Conservation (phyloP, 1,139 yeast species). For the Geotrichum siamense region DNA sequence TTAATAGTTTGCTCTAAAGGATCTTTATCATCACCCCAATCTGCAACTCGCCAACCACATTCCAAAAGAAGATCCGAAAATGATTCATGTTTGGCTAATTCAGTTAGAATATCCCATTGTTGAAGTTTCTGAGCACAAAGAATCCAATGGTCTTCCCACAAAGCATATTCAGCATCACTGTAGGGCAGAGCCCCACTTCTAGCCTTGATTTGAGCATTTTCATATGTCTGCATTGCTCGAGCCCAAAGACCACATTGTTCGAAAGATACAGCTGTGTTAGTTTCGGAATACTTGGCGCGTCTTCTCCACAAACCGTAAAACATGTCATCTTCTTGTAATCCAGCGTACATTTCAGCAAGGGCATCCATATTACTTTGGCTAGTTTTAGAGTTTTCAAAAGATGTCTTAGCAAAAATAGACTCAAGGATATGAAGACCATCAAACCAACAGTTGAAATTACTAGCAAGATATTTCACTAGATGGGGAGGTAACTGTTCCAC, state of each 20-base stretch:
- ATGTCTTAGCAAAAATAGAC: conserved; percentile 58
- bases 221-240: conserved; percentile 87
- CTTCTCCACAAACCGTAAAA: conserved; percentile 97
- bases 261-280: conserved; percentile 84
- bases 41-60: conserved; percentile 99
- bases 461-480: conserved; percentile 79
- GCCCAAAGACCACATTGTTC: conserved; percentile 97
- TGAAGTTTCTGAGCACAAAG: conserved; percentile 93
- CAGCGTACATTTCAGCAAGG: conserved; percentile 77
- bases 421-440: conserved; percentile 80
- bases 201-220: conserved; percentile 96
- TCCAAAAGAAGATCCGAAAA: conserved; percentile 88
- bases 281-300: conserved; percentile 87
- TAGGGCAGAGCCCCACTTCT: conserved; percentile 92
- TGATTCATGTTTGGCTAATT: conserved; percentile 95
- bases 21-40: conserved; percentile 94
- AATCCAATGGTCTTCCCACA: conserved; percentile 99
- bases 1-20: conserved; percentile 91
- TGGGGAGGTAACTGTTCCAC: conserved; percentile 89
- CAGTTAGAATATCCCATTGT: conserved; percentile 97
- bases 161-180: conserved; percentile 87
- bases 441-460: conserved; percentile 87
- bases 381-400: conserved; percentile 63
- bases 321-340: conserved; percentile 90
- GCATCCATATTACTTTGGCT: conserved; percentile 89